Conservation (phyloP, 495 filamentous ascomycete genomes). For the Penicillium manginii region DNA sequence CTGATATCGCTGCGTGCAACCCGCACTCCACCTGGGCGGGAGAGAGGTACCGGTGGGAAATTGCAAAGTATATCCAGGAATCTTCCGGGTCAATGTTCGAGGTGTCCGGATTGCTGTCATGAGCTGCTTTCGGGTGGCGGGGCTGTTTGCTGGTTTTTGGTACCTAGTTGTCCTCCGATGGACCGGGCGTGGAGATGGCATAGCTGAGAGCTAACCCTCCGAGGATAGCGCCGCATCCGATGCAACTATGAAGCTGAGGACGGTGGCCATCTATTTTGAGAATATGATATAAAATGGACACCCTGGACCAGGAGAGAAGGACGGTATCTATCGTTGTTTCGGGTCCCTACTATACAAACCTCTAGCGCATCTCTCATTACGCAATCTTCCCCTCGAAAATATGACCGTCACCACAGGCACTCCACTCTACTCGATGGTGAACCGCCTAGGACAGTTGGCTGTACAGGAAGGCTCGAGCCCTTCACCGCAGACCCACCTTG, state of each 20-base stretch:
- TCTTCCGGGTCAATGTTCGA: background rate
- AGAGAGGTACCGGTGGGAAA: background rate
- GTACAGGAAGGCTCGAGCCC: slow-evolving; percentile 24
- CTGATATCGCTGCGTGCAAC: slow-evolving; percentile 4
- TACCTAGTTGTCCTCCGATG: background rate
- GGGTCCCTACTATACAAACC: slow-evolving; percentile 1
- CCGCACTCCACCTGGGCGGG: background rate
- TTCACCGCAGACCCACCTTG: slow-evolving; percentile 33
- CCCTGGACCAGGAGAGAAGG: background rate
- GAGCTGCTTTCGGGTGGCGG: slow-evolving; percentile 3
- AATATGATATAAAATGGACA: slow-evolving; percentile 2
- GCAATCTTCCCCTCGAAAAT: background rate
- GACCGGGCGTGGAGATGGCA: background rate
- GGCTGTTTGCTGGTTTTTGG: background rate
- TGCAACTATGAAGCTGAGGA: background rate
- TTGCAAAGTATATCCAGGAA: slow-evolving; percentile 3
- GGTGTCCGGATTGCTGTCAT: background rate
- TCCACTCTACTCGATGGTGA: slow-evolving; percentile 28
- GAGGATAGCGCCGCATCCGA: slow-evolving; percentile 5
- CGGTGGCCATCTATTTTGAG: background rate
- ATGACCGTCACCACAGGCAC: slow-evolving; percentile 29
- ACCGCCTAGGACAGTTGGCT: slow-evolving; percentile 29
- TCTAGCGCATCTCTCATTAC: background rate
- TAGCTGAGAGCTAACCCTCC: slow-evolving; percentile 4
- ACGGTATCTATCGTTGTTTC: slow-evolving; percentile 1